phyloP scores from a whole-genome alignment of 192 early-diverging fungal species.

The Blastocladiella britannica region DNA sequence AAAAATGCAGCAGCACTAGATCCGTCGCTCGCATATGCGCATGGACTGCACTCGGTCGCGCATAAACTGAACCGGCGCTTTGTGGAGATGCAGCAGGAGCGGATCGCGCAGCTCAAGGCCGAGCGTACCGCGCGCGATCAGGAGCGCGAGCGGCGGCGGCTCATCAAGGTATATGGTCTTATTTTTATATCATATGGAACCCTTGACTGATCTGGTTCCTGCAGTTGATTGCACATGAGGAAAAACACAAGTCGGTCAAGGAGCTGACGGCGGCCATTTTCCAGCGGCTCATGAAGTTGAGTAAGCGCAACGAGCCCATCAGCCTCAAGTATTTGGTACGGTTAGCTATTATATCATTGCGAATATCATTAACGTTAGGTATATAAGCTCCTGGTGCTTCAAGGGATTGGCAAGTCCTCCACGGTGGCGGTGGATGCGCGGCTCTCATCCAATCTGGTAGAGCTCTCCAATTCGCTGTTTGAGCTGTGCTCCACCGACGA shows the following conservation, averaged over 20 bases:
- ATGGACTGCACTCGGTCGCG: constrained; percentile 12
- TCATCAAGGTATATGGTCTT: constrained; percentile 5
- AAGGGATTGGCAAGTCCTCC: background rate
- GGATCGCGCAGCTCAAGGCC: constrained; percentile 13
- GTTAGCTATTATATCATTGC: too few relatives aligned
- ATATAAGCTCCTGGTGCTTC: background rate
- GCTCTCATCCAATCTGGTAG: background rate
- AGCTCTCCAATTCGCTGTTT: background rate
- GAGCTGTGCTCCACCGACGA: too few relatives aligned
- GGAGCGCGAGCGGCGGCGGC: constrained; percentile 15
- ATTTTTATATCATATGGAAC: too few relatives aligned
- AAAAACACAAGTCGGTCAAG: constrained; percentile 11
- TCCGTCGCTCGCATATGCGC: constrained; percentile 16
- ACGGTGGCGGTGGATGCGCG: background rate
- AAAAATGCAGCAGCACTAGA: constrained; percentile 23
- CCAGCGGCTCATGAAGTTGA: background rate
- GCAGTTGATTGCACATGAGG: constrained; percentile 15
- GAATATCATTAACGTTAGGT: too few relatives aligned
- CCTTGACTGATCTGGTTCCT: too few relatives aligned
- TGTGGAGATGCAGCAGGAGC: constrained; percentile 18
- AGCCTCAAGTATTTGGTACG: background rate
- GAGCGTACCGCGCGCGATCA: constrained; percentile 16
- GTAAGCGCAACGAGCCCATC: background rate
- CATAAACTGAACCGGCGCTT: constrained; percentile 17
- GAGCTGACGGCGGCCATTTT: constrained; percentile 21